Evolutionary conservation across 2,329 filamentous ascomycete species (phyloP), one percentile per base, ranked within the genome.

Genomic region (Thyridium curvatum): DNA sequence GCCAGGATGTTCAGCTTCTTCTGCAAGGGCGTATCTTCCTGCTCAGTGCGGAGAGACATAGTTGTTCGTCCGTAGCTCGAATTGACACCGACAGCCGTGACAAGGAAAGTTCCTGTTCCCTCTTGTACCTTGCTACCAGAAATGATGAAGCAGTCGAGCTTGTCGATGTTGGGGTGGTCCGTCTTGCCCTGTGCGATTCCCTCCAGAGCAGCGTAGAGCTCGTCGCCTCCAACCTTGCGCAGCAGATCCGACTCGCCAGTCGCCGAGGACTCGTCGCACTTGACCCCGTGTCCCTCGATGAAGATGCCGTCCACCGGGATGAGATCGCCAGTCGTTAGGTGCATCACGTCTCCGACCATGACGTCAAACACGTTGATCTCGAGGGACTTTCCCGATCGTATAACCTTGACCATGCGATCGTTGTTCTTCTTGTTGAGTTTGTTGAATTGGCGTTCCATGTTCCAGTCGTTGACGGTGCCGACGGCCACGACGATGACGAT

Each of bases 221-320:
- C 72, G 14, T 77, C 67, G 12, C 72, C 80, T 5, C 66, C 56
- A 0, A 71, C 77, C 62, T 87, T 87, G 58, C 78, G 81, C 56
- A 86, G 73, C 37, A 81, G 71, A 49, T 87, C 82, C 1, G 82
- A 86, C 59, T 87, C 83, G 47, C 83, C 83, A 54, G 83, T 86
- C 2, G 80, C 79, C 10, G 82, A 84, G 3, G 81, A 85, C 52
- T 87, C 83, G 49, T 86, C 83, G 50, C 82, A 87, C 55, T 82
- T 68, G 42, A 71, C 51, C 4, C 60, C 57, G 44, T 65, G 64
- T 6, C 68, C 66, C 14, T 71, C 66, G 43, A 86, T 79, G 43
- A 86, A 75, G 38, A 86, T 70, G 6, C 83, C 83, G 52, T 87
- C 83, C 2, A 80, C 82, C 0, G 83, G 82, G 30, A 86, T 71